Base-by-base conservation (phyloP, 129 eudicot species). In the Chrysanthemum makinoi region DNA sequence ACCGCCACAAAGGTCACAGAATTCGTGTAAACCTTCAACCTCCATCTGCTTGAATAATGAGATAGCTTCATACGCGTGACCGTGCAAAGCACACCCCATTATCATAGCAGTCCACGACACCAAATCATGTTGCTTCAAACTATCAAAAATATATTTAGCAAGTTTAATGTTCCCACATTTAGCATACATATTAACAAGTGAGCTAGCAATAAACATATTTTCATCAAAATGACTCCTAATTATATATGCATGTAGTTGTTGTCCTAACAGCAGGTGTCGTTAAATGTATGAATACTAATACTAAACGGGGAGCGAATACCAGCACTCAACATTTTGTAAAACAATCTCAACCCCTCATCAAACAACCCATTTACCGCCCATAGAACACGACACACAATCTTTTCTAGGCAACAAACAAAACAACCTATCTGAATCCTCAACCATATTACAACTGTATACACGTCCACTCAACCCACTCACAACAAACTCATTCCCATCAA, bases 91-190 rank as follows among this genome's bases (percentile, higher is more conserved):
- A 77, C 60, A 89, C 1, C 91, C 91, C 89, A 83, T 92, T 6
- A 92, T 89, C 96, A 89, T 89, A 69, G 98, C 87, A 20, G 91
- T 92, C 89, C 89, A 89, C 3, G 89, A 72, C 69, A 92, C 89
- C 26, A 83, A 69, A 67, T 89, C 96, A 10, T 81, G 87, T 17
- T 65, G 56, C 62, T 81, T 75, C 84, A 92, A 84, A 17, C 65
- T 24, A 57, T 86, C 79, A 33, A 89, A 91, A 16, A 89, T 65
- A 67, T 76, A 50, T 69, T 81, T 66, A 10, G 98, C 88, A 61
- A 70, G 55, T 61, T 56, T 81, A 19, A 92, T 69, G 75, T 79
- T 80, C 39, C 98, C 96, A 79, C 98, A 89, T 72, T 82, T 89
- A 49, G 95, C 87, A 75, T 92, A 92, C 98, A 89, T 89, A 81